Evolutionary conservation across 371 early-diverging fungal species (phyloP).

Genomic region (Massospora cicadina): DNA sequence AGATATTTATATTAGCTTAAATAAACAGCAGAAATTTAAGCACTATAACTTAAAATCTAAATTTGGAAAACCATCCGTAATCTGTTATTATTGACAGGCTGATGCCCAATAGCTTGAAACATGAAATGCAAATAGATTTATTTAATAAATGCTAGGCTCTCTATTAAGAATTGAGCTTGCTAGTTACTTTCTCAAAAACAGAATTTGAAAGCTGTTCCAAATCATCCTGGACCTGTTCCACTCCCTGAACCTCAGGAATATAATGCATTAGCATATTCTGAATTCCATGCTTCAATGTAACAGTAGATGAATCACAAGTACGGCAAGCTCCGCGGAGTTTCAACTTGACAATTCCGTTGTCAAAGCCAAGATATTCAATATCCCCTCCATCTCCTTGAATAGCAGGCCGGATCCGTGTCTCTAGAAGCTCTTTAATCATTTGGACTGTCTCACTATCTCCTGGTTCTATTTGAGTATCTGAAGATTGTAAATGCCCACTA

Average conservation of each 20-base stretch:
- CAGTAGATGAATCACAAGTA: conserved; percentile 70
- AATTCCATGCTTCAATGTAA: conserved; percentile 93
- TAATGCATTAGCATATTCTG: conserved; percentile 98
- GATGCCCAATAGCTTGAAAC: no score
- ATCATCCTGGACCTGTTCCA: conserved; percentile 62
- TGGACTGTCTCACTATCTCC: conserved; percentile 80
- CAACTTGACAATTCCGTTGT: conserved; percentile 71
- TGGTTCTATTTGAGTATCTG: conserved; percentile 50
- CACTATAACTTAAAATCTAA: no score
- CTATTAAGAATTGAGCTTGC: not conserved
- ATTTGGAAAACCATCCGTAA: no score
- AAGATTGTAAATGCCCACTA: conserved; percentile 26
- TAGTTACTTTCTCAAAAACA: conserved; percentile 15
- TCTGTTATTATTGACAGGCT: no score
- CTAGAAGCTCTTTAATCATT: conserved; percentile 93
- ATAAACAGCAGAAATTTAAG: no score
- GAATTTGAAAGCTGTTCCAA: conserved; percentile 12
- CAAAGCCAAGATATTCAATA: conserved; percentile 84
- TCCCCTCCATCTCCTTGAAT: conserved; percentile 97
- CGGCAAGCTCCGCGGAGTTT: conserved; percentile 91
- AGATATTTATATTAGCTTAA: no score
- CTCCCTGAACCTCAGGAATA: conserved; percentile 84
- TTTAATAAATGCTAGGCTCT: no score
- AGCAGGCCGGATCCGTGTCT: conserved; percentile 86
- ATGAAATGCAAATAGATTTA: no score